These are phyloP conservation scores for Xylaria sp. DNA, from an alignment of 2,329 filamentous ascomycete genomes.

Conservation along the genomic window DNA sequence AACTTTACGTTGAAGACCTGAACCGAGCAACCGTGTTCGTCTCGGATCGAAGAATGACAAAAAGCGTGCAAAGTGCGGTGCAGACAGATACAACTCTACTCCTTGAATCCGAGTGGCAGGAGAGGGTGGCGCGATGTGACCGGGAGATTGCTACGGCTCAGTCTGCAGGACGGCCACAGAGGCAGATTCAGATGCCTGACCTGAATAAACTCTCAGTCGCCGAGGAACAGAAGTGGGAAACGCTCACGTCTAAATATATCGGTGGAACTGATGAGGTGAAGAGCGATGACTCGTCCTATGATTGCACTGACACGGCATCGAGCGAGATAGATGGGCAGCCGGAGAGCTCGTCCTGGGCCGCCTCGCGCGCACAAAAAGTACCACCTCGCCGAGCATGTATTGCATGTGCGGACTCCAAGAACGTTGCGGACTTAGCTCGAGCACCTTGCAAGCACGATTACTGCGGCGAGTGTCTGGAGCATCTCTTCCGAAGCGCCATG, in stretches of 20 bases:
- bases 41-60: constrained; percentile 42
- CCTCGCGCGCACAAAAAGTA: constrained; percentile 20
- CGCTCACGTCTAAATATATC: constrained; percentile 33
- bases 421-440: constrained; percentile 28
- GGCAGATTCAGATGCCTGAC: neutral
- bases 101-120: constrained; percentile 29
- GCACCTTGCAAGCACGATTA: constrained; percentile 58
- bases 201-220: neutral
- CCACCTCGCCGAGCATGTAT: constrained; percentile 28
- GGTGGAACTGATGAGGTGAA: constrained; percentile 19
- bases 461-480: constrained; percentile 60
- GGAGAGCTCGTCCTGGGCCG: constrained; percentile 42
- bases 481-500: constrained; percentile 58
- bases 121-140: constrained; percentile 33
- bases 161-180: constrained; percentile 2
- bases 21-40: constrained; percentile 24
- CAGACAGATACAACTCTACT: constrained; percentile 37
- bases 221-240: constrained; percentile 36
- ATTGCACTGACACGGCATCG: neutral
- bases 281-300: neutral
- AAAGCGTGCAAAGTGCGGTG: constrained; percentile 40
- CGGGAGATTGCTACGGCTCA: constrained; percentile 26
- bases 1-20: constrained; percentile 39
- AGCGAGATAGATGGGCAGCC: constrained; percentile 7
- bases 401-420: constrained; percentile 36